Evolutionary conservation across 768 basidiomycete genomes (phyloP).

Genomic region (Multifurca ochricompacta): DNA sequence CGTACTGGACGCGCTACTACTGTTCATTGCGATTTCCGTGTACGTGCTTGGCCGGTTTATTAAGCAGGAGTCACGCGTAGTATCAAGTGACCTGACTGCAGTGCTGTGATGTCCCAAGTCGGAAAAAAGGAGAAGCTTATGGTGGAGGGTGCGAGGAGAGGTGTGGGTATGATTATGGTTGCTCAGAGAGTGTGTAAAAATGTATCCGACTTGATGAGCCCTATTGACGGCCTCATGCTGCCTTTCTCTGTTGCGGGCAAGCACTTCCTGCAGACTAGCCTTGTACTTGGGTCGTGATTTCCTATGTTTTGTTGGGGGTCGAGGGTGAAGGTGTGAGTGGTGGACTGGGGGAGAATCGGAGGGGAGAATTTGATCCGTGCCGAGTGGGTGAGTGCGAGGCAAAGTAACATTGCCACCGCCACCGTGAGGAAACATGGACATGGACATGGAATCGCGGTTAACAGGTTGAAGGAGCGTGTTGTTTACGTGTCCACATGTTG

Average conservation of each 20-base stretch:
- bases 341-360: background rate
- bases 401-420: background rate
- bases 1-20: conserved; percentile 56
- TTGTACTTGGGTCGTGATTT: conserved; percentile 43
- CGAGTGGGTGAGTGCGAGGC: conserved; percentile 6
- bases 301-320: background rate
- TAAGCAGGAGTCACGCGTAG: background rate
- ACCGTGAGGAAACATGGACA: too few relatives aligned
- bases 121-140: background rate
- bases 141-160: background rate
- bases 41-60: conserved; percentile 53
- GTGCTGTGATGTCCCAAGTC: background rate
- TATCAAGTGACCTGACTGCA: conserved; percentile 35
- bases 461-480: conserved; percentile 23
- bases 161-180: background rate
- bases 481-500: conserved; percentile 25
- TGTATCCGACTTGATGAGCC: conserved; percentile 2
- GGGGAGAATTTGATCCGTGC: conserved; percentile 1
- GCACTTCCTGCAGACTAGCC: conserved; percentile 51
- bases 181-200: conserved; percentile 13
- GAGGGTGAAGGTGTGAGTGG: background rate
- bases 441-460: background rate
- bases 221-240: conserved; percentile 30
- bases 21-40: conserved; percentile 49
- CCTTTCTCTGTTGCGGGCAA: conserved; percentile 52